A percentile compares a stretch with the other conserved stretches of the same genome.
These are phyloP conservation scores for Amylocystis lapponica DNA, from an alignment of 768 basidiomycete species.

Conservation along the genomic window DNA sequence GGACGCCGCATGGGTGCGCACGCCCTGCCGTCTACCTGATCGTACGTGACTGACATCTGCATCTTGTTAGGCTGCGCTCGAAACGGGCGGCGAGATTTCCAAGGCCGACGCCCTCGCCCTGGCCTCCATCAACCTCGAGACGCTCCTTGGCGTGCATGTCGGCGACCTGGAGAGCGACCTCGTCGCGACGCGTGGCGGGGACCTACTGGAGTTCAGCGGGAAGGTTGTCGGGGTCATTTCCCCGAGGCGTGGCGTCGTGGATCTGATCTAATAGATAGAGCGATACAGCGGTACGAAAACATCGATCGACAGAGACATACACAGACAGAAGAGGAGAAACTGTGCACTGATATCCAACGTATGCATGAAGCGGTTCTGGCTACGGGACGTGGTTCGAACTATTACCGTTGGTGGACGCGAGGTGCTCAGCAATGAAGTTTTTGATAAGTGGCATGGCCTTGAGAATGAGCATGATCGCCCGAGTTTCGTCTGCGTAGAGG, in stretches of 20 bases:
- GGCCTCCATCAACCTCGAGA: slow-evolving; percentile 36
- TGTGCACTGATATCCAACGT: too few relatives aligned
- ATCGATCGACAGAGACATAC: neutral
- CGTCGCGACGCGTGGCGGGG: slow-evolving; percentile 27
- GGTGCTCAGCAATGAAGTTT: slow-evolving; percentile 36
- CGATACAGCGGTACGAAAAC: neutral
- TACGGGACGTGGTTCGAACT: neutral
- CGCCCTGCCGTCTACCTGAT: slow-evolving; percentile 12
- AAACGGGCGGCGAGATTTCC: slow-evolving; percentile 32
- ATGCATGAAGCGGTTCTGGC: neutral
- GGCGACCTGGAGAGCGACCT: slow-evolving; percentile 13
- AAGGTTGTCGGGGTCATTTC: slow-evolving; percentile 32
- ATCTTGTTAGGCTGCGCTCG: slow-evolving; percentile 32
- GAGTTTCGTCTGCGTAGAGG: slow-evolving; percentile 48
- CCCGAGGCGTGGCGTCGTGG: slow-evolving; percentile 20
- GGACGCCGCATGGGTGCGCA: slow-evolving; percentile 72
- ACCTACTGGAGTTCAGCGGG: slow-evolving; percentile 29
- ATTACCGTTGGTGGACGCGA: neutral
- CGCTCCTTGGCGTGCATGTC: slow-evolving; percentile 26
- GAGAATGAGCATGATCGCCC: slow-evolving; percentile 72
- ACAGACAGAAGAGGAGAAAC: too few relatives aligned
- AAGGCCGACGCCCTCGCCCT: slow-evolving; percentile 34
- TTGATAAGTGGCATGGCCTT: slow-evolving; percentile 60
- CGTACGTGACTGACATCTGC: slow-evolving; percentile 4
- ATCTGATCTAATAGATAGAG: slow-evolving; percentile 20